Evolutionary conservation across 768 basidiomycete genomes (phyloP), one percentile per base, ranked within the genome.

Genomic region (Glaciozyma martinii): DNA sequence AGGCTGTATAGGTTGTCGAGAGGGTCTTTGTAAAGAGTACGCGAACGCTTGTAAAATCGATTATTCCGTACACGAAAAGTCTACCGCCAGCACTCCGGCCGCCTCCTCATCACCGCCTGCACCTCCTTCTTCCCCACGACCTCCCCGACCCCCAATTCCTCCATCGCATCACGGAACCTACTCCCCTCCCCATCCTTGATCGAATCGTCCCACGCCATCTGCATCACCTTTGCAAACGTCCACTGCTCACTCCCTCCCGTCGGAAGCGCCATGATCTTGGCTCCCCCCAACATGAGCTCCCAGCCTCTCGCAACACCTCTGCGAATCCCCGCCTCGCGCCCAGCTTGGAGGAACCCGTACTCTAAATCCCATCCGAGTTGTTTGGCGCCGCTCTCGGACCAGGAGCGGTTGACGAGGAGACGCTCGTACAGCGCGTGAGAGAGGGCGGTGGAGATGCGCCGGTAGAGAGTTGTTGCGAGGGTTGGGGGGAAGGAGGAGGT

Each of bases 381-480:
- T 64, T 79, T 81, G 7, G 86, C 88, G 61, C 89, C 86, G 12
- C 75, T 72, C 5, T 80, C 75, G 40, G 81, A 79, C 62, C 92
- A 79, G 60, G 80, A 79, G 9, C 78, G 85, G 73, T 88, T 88
- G 46, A 87, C 75, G 60, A 95, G 84, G 64, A 87, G 84, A 19
- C 92, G 86, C 68, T 92, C 89, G 25, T 88, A 78, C 59, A 98
- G 85, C 74, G 92, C 84, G 56, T 86, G 84, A 0, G 87, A 80
- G 18, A 98, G 73, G 44, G 83, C 82, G 12, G 83, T 78, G 27
- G 86, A 84, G 66, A 87, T 84, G 37, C 83, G 82, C 42, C 91
- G 82, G 75, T 95, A 98, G 27, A 94, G 75, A 15, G 78, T 75
- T 3, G 84, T 84, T 54, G 85, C 77, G 1, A 79, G 79, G 1